Evolutionary conservation across 2,329 filamentous ascomycete genomes (phyloP).

Genomic region (Fusarium fracticaudum): DNA sequence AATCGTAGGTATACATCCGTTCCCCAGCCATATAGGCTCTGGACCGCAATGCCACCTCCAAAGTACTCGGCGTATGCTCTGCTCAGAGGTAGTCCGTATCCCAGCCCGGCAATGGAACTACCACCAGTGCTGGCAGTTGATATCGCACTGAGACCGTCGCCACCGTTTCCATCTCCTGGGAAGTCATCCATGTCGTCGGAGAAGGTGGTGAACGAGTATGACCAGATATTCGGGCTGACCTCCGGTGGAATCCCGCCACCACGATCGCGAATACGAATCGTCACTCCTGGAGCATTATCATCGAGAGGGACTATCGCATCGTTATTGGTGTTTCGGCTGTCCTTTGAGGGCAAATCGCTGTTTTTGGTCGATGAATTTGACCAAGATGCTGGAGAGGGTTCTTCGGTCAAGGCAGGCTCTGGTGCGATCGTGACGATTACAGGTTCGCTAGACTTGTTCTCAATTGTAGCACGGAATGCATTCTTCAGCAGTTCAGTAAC

Average conservation of each 20-base stretch:
- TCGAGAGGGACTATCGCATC: constrained; percentile 67
- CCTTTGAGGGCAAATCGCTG: constrained; percentile 9
- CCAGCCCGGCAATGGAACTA: constrained; percentile 89
- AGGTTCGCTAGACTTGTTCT: constrained; percentile 82
- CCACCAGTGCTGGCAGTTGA: constrained; percentile 75
- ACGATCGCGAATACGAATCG: constrained; percentile 94
- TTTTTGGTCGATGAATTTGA: constrained; percentile 41
- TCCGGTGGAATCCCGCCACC: constrained; percentile 91
- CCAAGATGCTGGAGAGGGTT: constrained; percentile 29
- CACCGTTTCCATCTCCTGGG: constrained; percentile 52
- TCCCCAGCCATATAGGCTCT: constrained; percentile 95
- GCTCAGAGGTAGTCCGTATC: constrained; percentile 90
- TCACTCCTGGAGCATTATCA: constrained; percentile 82
- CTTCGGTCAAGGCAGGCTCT: constrained; percentile 58
- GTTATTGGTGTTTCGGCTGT: constrained; percentile 53
- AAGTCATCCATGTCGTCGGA: constrained; percentile 63
- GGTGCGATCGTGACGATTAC: constrained; percentile 93
- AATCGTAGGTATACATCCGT: constrained; percentile 74
- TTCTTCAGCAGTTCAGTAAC: constrained; percentile 97
- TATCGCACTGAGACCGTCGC: constrained; percentile 75
- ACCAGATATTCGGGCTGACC: constrained; percentile 89
- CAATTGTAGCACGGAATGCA: constrained; percentile 91
- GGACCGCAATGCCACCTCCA: constrained; percentile 92
- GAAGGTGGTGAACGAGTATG: constrained; percentile 97
- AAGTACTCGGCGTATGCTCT: constrained; percentile 98